Base-by-base conservation (phyloP, 345 rosid genomes). In the Eutrema heterophyllum region DNA sequence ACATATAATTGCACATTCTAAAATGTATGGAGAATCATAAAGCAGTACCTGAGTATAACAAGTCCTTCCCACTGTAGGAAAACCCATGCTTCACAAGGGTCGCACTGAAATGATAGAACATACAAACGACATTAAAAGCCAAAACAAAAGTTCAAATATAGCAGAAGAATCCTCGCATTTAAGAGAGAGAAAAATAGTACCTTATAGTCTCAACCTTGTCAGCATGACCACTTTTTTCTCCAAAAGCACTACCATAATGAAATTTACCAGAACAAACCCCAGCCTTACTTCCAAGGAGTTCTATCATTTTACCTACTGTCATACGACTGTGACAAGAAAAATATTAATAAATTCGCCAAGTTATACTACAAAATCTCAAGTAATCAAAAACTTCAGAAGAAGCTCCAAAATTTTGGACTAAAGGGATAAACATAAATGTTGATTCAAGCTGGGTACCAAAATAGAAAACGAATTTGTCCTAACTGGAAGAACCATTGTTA, bases 251-350 rank as follows among this genome's bases (percentile, higher is more conserved):
- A 58, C 99, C 99, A 81, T 92, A 92, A 77, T 89, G 97, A 79
- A 83, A 89, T 80, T 84, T 84, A 61, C 97, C 97, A 18, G 86
- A 84, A 5, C 92, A 88, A 67, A 89, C 97, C 68, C 97, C 97
- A 63, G 97, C 97, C 79, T 95, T 95, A 74, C 99, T 78, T 40
- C 96, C 99, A 66, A 92, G 88, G 74, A 95, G 99, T 84, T 95
- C 99, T 75, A 92, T 85, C 99, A 92, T 95, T 85, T 95, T 94
- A 44, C 98, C 97, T 65, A 92, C 97, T 11, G 97, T 94, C 98
- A 94, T 94, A 78, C 97, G 99, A 85, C 97, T 94, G 64, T 41
- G 79, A 70, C 70, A 79, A 39, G 53, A 71, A 24, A 32, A 66
- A 60, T 51, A 45, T 70, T 38, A 60, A 49, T 24, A 68, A n/a